These are phyloP conservation scores for Carpinus viminea DNA, from an alignment of 306 rosid species.

Conservation along the genomic window DNA sequence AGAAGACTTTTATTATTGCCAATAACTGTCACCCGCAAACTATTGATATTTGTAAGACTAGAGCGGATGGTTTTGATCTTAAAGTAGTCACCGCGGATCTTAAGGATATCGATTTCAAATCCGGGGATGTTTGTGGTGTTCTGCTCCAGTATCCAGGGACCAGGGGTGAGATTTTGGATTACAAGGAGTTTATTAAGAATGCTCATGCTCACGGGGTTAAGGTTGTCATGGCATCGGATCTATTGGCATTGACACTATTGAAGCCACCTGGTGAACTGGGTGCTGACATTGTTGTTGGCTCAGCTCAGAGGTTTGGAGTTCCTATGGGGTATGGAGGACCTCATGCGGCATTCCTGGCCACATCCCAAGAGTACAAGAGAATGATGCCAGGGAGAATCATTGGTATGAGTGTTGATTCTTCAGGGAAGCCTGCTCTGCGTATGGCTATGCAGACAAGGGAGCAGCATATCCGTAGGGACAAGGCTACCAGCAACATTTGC, in stretches of 20 bases:
- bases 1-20: conserved; percentile 85
- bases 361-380: conserved; percentile 99
- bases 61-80: conserved; percentile 91
- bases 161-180: conserved; percentile 95
- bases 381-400: conserved; percentile 99
- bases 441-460: conserved; percentile 99
- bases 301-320: conserved; percentile 97
- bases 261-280: conserved; percentile 97
- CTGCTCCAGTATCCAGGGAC: conserved; percentile 99
- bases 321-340: conserved; percentile 99
- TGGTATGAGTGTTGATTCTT: conserved; percentile 91
- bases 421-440: conserved; percentile 87
- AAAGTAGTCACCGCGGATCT: conserved; percentile 67
- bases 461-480: conserved; percentile 97
- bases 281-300: conserved; percentile 97
- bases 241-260: conserved; percentile 81
- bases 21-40: conserved; percentile 94
- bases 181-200: conserved; percentile 81
- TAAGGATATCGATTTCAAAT: conserved; percentile 73
- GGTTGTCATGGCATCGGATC: conserved; percentile 98
- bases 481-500: conserved; percentile 99
- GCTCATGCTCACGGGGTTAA: conserved; percentile 95
- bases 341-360: conserved; percentile 96
- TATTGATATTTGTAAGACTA: conserved; percentile 78
- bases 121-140: conserved; percentile 96